phyloP scores from a whole-genome alignment of 2,329 filamentous ascomycete species.

The Byssothecium circinans region DNA sequence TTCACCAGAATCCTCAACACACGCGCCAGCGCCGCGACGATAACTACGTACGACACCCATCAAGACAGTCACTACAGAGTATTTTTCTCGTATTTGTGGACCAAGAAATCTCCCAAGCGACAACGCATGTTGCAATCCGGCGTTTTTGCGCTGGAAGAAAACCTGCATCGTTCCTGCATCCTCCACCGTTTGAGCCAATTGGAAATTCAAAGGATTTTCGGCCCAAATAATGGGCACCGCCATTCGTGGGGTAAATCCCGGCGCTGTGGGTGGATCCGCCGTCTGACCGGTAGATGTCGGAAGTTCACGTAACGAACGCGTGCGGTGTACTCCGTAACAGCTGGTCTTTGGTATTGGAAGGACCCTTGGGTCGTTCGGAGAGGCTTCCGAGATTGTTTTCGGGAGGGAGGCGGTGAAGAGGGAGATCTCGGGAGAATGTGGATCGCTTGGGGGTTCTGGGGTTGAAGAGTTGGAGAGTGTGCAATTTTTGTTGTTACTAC shows the following conservation, averaged over 20 bases:
- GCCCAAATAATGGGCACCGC: no score
- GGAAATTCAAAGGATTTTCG: no score
- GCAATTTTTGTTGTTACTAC: background rate
- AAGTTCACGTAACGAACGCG: background rate
- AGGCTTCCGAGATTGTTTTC: background rate
- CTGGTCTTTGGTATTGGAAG: no score
- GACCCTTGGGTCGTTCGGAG: background rate
- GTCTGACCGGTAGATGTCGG: no score
- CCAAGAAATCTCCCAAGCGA: background rate
- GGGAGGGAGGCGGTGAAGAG: background rate
- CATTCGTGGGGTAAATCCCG: background rate
- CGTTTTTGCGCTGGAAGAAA: background rate
- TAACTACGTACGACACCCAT: background rate
- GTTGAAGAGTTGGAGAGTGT: background rate
- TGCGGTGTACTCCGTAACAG: no score
- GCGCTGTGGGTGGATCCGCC: background rate
- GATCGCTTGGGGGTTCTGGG: no score
- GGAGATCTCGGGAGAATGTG: background rate
- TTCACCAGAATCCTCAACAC: background rate
- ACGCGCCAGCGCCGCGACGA: background rate
- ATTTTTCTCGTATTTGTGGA: no score
- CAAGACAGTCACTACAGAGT: background rate
- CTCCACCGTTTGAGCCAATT: no score
- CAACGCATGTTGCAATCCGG: background rate
- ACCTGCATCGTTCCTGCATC: background rate